A percentile compares a stretch with the other conserved stretches of the same genome.
phyloP scores from a whole-genome alignment of 208 protist species.

The Novymonas esmeraldas region DNA sequence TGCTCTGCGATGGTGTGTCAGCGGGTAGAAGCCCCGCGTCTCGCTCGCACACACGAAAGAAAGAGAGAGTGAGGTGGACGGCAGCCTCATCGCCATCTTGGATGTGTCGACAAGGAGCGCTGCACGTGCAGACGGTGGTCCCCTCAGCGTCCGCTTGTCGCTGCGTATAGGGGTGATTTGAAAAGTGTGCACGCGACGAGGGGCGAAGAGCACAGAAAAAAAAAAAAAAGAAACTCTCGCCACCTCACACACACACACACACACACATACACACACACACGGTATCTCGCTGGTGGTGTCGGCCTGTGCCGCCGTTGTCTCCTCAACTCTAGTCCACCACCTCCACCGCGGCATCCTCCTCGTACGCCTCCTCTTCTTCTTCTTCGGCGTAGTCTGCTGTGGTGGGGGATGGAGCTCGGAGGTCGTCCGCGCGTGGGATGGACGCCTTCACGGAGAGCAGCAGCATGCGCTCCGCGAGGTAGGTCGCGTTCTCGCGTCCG shows the following conservation, averaged over 20 bases:
- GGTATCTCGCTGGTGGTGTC: too few relatives aligned
- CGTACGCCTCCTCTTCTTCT: constrained; percentile 1
- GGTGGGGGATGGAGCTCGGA: not conserved
- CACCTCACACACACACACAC: too few relatives aligned
- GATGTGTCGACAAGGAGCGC: constrained; percentile 3
- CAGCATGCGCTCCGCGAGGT: constrained; percentile 78
- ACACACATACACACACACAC: too few relatives aligned
- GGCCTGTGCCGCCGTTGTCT: not conserved
- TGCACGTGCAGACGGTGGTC: too few relatives aligned
- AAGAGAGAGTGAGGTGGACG: not conserved
- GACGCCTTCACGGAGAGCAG: constrained; percentile 61
- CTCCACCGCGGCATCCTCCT: constrained; percentile 3
- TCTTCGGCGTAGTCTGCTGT: not conserved
- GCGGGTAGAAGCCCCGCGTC: not conserved
- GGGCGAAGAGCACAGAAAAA: too few relatives aligned
- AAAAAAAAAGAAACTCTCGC: too few relatives aligned
- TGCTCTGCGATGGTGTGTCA: not conserved
- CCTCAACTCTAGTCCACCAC: constrained; percentile 3
- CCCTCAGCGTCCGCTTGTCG: too few relatives aligned
- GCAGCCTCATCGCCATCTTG: too few relatives aligned
- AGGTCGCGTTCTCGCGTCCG: constrained; percentile 66
- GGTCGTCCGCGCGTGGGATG: constrained; percentile 16
- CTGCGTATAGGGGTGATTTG: too few relatives aligned
- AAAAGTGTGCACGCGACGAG: too few relatives aligned
- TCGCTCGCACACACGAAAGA: not conserved